A percentile compares a stretch with the other conserved stretches of the same genome.
Evolutionary conservation across 208 protist species (phyloP).

Genomic region (Trypanosoma scelopori): DNA sequence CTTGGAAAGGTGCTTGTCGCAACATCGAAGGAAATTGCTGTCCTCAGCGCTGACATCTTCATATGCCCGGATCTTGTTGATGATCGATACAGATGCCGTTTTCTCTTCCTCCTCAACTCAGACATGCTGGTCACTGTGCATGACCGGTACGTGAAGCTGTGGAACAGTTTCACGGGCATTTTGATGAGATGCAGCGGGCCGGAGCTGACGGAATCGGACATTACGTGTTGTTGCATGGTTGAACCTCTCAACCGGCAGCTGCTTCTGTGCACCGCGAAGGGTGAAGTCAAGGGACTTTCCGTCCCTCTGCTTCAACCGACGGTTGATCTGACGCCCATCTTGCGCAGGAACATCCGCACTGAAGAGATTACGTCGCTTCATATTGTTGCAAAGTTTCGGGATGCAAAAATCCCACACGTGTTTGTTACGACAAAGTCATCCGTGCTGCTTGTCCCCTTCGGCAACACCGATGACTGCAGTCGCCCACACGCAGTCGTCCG

Average conservation of each 20-base stretch:
- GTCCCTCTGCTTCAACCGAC: conserved; percentile 35
- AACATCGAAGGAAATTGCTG: conserved; percentile 31
- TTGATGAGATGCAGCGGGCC: conserved; percentile 31
- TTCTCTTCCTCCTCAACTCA: conserved; percentile 42
- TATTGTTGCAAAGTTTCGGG: conserved; percentile 36
- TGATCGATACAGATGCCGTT: conserved; percentile 43
- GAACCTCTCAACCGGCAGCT: conserved; percentile 44
- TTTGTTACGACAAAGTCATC: conserved; percentile 33
- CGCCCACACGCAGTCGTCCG: conserved; percentile 18
- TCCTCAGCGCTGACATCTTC: conserved; percentile 27
- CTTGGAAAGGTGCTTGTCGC: conserved; percentile 31
- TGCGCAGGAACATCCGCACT: conserved; percentile 20
- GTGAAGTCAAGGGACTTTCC: conserved; percentile 50
- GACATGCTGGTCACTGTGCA: conserved; percentile 44
- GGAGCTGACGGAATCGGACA: conserved; percentile 33
- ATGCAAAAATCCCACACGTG: conserved; percentile 32
- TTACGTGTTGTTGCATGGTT: conserved; percentile 41
- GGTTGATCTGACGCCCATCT: conserved; percentile 28
- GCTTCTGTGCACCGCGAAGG: conserved; percentile 40
- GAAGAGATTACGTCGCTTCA: conserved; percentile 41
- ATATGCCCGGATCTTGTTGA: conserved; percentile 41
- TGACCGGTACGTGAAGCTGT: conserved; percentile 42
- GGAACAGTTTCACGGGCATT: conserved; percentile 34
- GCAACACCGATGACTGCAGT: conserved; percentile 14
- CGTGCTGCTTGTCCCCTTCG: conserved; percentile 32